phyloP scores from a whole-genome alignment of 2,329 filamentous ascomycete species.

The Colletotrichum tabaci region DNA sequence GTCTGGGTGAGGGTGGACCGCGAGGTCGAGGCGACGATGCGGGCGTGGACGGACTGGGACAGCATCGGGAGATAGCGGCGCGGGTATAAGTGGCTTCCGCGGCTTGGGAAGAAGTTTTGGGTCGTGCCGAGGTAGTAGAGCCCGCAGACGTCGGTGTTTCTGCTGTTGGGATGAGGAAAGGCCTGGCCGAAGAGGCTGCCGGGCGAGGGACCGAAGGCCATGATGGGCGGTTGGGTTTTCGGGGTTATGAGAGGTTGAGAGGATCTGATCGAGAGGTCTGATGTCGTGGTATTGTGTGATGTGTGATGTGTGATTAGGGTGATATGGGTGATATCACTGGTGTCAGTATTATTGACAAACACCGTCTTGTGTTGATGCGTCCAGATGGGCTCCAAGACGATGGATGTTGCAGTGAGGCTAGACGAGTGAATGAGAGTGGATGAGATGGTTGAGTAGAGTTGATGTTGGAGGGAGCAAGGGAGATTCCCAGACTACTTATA shows the following conservation, averaged over 20 bases:
- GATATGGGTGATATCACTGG: no score
- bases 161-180: no score
- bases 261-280: no score
- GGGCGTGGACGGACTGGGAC: slow-evolving; percentile 70
- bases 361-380: not conserved
- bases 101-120: not conserved
- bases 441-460: not conserved
- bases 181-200: no score
- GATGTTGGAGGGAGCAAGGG: not conserved
- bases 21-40: slow-evolving; percentile 69
- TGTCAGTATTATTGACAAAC: no score
- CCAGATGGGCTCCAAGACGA: not conserved
- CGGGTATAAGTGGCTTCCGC: not conserved
- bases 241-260: no score
- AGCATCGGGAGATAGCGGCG: slow-evolving; percentile 71
- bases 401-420: no score
- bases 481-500: not conserved
- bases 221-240: no score
- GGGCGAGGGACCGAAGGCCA: no score
- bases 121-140: slow-evolving; percentile 50
- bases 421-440: not conserved
- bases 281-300: not conserved
- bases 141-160: slow-evolving; percentile 50
- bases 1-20: slow-evolving; percentile 67
- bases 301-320: no score